Evolutionary conservation across 306 rosid genomes (phyloP).

Genomic region (Oxytropis ochrocephala): DNA sequence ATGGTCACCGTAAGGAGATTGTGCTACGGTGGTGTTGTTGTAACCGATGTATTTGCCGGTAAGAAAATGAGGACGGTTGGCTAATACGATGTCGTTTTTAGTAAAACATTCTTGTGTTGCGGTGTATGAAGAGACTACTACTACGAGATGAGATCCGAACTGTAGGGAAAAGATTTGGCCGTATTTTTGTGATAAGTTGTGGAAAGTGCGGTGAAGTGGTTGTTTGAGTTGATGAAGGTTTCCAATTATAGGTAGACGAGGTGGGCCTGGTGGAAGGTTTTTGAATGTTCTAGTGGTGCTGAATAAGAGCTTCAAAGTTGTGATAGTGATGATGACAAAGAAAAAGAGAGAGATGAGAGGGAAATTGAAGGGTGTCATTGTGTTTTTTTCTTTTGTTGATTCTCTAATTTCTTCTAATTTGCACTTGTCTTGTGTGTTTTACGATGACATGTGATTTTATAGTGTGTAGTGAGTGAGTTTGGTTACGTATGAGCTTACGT

Average conservation of each 20-base stretch:
- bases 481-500: constrained; percentile 19
- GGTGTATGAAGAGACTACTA: constrained; percentile 32
- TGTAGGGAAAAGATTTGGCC: constrained; percentile 29
- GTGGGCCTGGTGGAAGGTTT: constrained; percentile 56
- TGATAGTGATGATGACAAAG: background rate
- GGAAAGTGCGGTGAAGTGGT: constrained; percentile 32
- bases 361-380: background rate
- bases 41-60: constrained; percentile 30
- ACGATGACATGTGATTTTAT: background rate
- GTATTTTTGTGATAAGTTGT: constrained; percentile 27
- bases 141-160: constrained; percentile 27
- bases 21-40: constrained; percentile 30
- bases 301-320: constrained; percentile 13
- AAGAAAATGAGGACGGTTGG: constrained; percentile 40
- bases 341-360: background rate
- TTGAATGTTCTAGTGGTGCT: background rate
- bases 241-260: constrained; percentile 43
- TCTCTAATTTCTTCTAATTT: background rate
- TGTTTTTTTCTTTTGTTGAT: too few relatives aligned
- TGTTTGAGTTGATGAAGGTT: constrained; percentile 44
- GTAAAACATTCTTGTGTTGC: constrained; percentile 51
- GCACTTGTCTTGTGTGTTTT: background rate
- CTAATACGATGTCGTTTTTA: constrained; percentile 45
- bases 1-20: constrained; percentile 46
- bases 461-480: background rate